Evolutionary conservation across 257 asterid species (phyloP).

Genomic region (Solanum ossicruentum): DNA sequence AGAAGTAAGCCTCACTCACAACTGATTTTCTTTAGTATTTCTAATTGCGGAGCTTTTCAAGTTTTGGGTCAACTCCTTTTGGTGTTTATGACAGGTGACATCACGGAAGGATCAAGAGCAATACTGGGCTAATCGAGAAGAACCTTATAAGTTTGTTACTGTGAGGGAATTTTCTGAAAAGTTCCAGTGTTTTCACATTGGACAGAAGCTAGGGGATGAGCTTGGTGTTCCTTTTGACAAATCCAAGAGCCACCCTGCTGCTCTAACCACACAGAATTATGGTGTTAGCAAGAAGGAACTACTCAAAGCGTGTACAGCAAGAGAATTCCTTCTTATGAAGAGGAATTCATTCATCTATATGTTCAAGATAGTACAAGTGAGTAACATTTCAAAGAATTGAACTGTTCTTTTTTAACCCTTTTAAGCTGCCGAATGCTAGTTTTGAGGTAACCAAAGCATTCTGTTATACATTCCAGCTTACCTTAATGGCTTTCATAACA

Average conservation of each 20-base stretch:
- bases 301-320: conserved; percentile 20
- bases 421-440: background rate
- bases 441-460: background rate
- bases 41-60: background rate
- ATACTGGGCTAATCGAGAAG: conserved; percentile 25
- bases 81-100: conserved; percentile 25
- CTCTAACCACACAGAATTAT: background rate
- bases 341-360: conserved; percentile 32
- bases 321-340: conserved; percentile 45
- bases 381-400: background rate
- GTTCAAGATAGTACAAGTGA: conserved; percentile 32
- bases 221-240: conserved; percentile 11
- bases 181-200: conserved; percentile 5
- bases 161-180: background rate
- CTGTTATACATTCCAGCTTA: conserved; percentile 22
- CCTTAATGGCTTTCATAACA: conserved; percentile 23
- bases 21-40: background rate
- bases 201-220: conserved; percentile 1
- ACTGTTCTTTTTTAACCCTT: background rate
- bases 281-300: conserved; percentile 8
- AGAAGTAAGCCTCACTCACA: conserved; percentile 20
- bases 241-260: conserved; percentile 2
- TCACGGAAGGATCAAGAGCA: conserved; percentile 47
- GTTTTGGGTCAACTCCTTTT: background rate
- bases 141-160: conserved; percentile 17